phyloP scores from a whole-genome alignment of 2,329 filamentous ascomycete genomes.

The Macrophomina pseudophaseolina region DNA sequence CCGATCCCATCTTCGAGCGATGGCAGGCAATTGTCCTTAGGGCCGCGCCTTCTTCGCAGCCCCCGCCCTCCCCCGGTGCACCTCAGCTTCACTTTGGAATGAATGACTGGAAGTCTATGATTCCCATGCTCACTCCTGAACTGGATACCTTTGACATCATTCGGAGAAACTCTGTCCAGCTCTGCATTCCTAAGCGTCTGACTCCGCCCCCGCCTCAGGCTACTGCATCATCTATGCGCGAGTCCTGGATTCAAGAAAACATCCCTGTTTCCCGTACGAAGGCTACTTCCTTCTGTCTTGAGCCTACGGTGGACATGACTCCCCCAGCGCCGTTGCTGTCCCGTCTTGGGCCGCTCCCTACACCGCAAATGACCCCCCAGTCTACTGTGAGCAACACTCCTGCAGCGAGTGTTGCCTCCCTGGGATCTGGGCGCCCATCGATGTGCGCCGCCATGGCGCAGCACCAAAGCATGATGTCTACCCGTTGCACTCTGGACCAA shows the following conservation, averaged over 20 bases:
- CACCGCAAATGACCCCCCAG: constrained; percentile 66
- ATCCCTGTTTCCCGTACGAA: constrained; percentile 50
- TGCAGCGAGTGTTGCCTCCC: constrained; percentile 62
- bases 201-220: constrained; percentile 34
- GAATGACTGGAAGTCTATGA: constrained; percentile 54
- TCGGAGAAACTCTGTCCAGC: constrained; percentile 14
- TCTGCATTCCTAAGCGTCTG: constrained; percentile 30
- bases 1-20: constrained; percentile 83
- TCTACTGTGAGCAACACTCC: constrained; percentile 60
- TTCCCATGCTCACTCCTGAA: constrained; percentile 63
- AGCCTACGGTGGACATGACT: constrained; percentile 56
- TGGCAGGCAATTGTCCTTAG: constrained; percentile 92
- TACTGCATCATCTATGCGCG: constrained; percentile 33
- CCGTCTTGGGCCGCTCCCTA: constrained; percentile 62
- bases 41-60: constrained; percentile 41
- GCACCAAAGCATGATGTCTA: constrained; percentile 59
- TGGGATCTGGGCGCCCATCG: constrained; percentile 58
- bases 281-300: constrained; percentile 54
- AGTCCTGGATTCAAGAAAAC: constrained; percentile 40
- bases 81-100: constrained; percentile 34
- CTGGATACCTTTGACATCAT: constrained; percentile 54
- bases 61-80: constrained; percentile 46
- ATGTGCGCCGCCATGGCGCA: constrained; percentile 65
- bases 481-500: constrained; percentile 62
- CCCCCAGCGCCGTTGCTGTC: constrained; percentile 60